A percentile compares a stretch with the other conserved stretches of the same genome.
Conservation (phyloP, 2,329 filamentous ascomycete genomes). For the Pestalotiopsis sp. region DNA sequence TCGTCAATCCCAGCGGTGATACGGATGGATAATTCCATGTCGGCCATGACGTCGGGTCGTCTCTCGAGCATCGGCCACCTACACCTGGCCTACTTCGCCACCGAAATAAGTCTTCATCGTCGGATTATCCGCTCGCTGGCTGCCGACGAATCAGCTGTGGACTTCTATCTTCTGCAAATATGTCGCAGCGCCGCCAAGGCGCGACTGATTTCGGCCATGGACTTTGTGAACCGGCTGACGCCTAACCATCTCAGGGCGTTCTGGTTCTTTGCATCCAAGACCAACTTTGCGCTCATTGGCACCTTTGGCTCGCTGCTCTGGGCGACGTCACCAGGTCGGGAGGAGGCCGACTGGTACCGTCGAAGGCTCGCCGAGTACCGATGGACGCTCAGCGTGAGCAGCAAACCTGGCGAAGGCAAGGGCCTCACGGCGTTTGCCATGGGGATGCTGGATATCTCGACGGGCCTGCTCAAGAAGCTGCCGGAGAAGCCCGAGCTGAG, state of each 20-base stretch:
- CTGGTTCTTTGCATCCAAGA: constrained; percentile 88
- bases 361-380: constrained; percentile 84
- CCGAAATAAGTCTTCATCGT: constrained; percentile 90
- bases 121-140: constrained; percentile 84
- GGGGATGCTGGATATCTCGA: constrained; percentile 75
- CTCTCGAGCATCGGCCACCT: constrained; percentile 73
- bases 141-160: constrained; percentile 49
- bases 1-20: constrained; percentile 63
- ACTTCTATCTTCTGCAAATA: constrained; percentile 86
- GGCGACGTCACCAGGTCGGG: constrained; percentile 82
- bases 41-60: constrained; percentile 41
- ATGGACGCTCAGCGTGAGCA: constrained; percentile 89
- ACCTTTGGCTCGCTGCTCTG: constrained; percentile 90
- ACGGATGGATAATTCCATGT: constrained; percentile 67
- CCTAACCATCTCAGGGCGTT: constrained; percentile 86
- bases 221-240: constrained; percentile 91
- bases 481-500: constrained; percentile 72
- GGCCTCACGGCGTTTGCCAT: constrained; percentile 72
- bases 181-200: constrained; percentile 94
- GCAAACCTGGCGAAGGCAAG: constrained; percentile 65
- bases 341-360: constrained; percentile 93
- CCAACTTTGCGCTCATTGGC: constrained; percentile 92
- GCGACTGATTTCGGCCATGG: constrained; percentile 92
- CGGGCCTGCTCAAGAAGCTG: constrained; percentile 67
- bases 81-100: constrained; percentile 90